Evolutionary conservation across 2,329 filamentous ascomycete species (phyloP), one percentile per base, ranked within the genome.

Genomic region (Lecanicillium sp.): DNA sequence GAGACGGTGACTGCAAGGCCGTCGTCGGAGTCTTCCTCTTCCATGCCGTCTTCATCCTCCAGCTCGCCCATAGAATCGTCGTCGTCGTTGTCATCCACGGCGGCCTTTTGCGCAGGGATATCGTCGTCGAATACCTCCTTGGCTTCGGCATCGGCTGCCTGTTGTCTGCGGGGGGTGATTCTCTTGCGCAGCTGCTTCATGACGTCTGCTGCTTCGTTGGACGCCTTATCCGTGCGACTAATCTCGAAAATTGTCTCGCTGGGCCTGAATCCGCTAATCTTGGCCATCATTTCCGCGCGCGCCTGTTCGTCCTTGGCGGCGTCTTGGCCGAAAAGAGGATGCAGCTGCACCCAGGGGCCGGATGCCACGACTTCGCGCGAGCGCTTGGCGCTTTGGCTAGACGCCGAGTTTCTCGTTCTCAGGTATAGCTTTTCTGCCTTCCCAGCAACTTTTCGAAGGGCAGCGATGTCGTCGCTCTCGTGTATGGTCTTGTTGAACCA

Each of bases 221-320:
- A 73, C 2, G 72, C 74, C 55, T 86, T 84, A 32, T 83, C 85
- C 52, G 83, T 79, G 56, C 84, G 81, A 6, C 87, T 86, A 53
- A 96, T 84, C 66, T 98, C 93, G 58, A 98, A 98, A n/a, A 98
- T 88, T 0, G 91, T 97, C 67, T 98, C 93, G 36, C 84, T 76
- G 0, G 94, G 93, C 57, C 88, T 81, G 69, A 93, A 98, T 2
- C 86, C 85, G 58, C 88, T 90, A 49, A 98, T 88, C 50, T 84
- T 81, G 26, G 89, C 88, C 24, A 98, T 73, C 87, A 98, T 95
- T 43, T 86, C 83, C 41, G 90, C 82, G 26, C 90, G 80, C 41
- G 87, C 83, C 51, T 81, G 77, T 60, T 91, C 87, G 23, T 78
- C 68, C 27, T 78, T 71, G 48, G 81, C 76, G 1, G 77, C 78